These are phyloP conservation scores for Chlamydomonas reinhardtii DNA, from an alignment of 163 green algal species.

Conservation along the genomic window DNA sequence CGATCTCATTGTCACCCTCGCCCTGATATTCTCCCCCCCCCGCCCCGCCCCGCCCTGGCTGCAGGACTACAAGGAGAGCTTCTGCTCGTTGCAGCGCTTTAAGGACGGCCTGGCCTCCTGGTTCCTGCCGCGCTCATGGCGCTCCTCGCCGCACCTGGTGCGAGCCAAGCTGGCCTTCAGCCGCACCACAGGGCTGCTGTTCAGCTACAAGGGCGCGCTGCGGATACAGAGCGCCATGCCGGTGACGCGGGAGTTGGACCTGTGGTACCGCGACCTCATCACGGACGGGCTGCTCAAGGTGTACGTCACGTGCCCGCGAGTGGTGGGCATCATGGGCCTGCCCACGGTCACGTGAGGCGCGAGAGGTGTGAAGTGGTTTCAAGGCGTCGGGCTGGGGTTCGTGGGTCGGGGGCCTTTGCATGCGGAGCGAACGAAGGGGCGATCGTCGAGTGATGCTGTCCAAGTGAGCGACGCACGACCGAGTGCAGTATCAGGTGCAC, in stretches of 20 bases:
- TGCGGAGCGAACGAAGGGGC: too few relatives aligned
- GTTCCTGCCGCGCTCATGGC: not conserved
- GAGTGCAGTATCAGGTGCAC: too few relatives aligned
- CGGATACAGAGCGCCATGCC: slow-evolving; percentile 5
- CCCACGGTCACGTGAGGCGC: not conserved
- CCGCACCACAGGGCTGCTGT: slow-evolving; percentile 6
- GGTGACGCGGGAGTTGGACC: slow-evolving; percentile 12
- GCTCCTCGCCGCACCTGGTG: not conserved
- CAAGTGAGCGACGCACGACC: too few relatives aligned
- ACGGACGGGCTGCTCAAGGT: slow-evolving; percentile 10
- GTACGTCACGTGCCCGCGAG: slow-evolving; percentile 19
- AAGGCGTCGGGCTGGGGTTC: too few relatives aligned
- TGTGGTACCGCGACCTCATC: slow-evolving; percentile 38
- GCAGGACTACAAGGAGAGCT: slow-evolving; percentile 6
- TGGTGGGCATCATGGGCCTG: not conserved
- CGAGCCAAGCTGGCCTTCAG: not conserved
- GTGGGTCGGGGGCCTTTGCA: too few relatives aligned
- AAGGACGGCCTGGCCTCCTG: not conserved
- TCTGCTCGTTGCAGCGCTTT: not conserved
- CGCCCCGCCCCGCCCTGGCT: too few relatives aligned
- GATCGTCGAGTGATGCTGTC: too few relatives aligned
- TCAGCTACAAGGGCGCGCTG: slow-evolving; percentile 35
- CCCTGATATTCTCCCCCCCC: too few relatives aligned
- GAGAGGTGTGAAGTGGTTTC: too few relatives aligned
- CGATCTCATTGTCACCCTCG: too few relatives aligned